These are phyloP conservation scores for Oenanthe javanica DNA, from an alignment of 140 eudicot genomes.

Conservation along the genomic window DNA sequence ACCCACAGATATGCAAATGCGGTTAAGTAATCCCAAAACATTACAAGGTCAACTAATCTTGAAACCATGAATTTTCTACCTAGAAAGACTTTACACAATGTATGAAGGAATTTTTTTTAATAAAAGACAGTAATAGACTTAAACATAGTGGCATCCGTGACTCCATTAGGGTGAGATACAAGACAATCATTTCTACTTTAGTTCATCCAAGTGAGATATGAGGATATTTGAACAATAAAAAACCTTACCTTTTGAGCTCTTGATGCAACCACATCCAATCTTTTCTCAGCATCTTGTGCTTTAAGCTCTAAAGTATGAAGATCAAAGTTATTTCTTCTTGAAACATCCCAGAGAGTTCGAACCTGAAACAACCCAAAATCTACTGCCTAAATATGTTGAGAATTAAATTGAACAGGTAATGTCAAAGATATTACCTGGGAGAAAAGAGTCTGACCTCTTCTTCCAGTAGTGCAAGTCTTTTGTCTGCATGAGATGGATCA, in stretches of 20 bases:
- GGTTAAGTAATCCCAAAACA: neutral
- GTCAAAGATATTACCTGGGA: neutral
- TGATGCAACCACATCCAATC: slow-evolving; percentile 36
- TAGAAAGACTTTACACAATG: neutral
- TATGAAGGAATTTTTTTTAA: neutral
- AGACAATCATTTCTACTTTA: neutral
- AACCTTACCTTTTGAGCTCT: slow-evolving; percentile 50
- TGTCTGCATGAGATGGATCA: slow-evolving; percentile 29
- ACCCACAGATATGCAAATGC: neutral
- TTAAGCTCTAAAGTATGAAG: slow-evolving; percentile 45
- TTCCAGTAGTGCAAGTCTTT: slow-evolving; percentile 46
- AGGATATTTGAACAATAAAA: neutral
- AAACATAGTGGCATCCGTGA: neutral
- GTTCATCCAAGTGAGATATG: neutral
- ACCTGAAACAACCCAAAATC: slow-evolving; percentile 37
- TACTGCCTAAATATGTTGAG: slow-evolving; percentile 10
- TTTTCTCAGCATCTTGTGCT: slow-evolving; percentile 59
- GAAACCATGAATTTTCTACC: neutral
- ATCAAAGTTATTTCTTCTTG: slow-evolving; percentile 60
- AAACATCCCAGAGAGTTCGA: slow-evolving; percentile 61
- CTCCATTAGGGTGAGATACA: no score
- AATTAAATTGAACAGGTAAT: neutral
- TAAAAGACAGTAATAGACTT: neutral
- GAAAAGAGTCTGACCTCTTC: slow-evolving; percentile 53
- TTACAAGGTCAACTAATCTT: neutral